phyloP scores from a whole-genome alignment of 2,329 filamentous ascomycete genomes.

The Dothideomycetes sp. region DNA sequence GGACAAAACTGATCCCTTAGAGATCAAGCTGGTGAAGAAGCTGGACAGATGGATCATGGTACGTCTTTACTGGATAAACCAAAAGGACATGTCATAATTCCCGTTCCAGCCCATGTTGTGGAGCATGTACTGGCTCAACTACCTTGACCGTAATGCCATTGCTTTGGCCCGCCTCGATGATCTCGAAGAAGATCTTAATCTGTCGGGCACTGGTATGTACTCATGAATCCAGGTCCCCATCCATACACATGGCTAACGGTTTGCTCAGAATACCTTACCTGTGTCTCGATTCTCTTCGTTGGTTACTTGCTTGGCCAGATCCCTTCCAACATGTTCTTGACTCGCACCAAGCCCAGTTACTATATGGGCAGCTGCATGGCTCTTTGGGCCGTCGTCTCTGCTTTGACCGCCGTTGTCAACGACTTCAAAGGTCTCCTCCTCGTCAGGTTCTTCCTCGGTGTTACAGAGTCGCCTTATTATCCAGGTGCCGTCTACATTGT shows the following conservation, averaged over 20 bases:
- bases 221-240: slow-evolving; percentile 50
- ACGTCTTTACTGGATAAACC: slow-evolving; percentile 10
- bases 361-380: slow-evolving; percentile 31
- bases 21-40: slow-evolving; percentile 25
- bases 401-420: slow-evolving; percentile 26
- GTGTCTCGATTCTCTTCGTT: slow-evolving; percentile 52
- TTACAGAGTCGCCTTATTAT: slow-evolving; percentile 37
- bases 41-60: slow-evolving; percentile 24
- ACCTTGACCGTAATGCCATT: slow-evolving; percentile 51
- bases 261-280: slow-evolving; percentile 39
- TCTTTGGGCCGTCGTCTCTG: slow-evolving; percentile 32
- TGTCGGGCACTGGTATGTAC: slow-evolving; percentile 30
- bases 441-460: slow-evolving; percentile 32
- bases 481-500: slow-evolving; percentile 34
- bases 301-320: slow-evolving; percentile 38
- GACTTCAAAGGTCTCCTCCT: slow-evolving; percentile 29
- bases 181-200: slow-evolving; percentile 50
- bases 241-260: slow-evolving; percentile 12
- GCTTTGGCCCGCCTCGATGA: slow-evolving; percentile 57
- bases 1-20: slow-evolving; percentile 24
- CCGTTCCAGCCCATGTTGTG: slow-evolving; percentile 44
- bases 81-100: slow-evolving; percentile 1
- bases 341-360: slow-evolving; percentile 29
- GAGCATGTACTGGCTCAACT: slow-evolving; percentile 70
- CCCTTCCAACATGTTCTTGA: slow-evolving; percentile 40